Percentiles rank a stretch among this genome's conserved stretches.
phyloP scores from a whole-genome alignment of 164 flowering plant species.

The Tetrastigma voinierianum region DNA sequence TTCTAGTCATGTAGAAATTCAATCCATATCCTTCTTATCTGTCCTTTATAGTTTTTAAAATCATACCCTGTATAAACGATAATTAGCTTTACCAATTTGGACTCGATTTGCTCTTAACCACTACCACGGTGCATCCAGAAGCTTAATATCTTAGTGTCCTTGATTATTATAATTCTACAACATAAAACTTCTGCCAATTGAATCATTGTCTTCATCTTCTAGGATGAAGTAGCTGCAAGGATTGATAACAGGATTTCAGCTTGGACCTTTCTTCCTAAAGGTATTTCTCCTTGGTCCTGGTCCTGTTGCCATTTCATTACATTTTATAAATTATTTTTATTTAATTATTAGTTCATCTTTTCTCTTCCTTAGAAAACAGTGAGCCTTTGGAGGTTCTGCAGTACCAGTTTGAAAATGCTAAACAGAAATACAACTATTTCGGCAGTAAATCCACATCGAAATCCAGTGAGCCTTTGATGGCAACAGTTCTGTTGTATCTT shows the following conservation, averaged over 20 bases:
- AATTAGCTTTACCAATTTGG: no score
- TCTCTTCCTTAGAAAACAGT: constrained; percentile 49
- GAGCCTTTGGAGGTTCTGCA: constrained; percentile 46
- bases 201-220: constrained; percentile 7
- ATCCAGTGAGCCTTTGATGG: constrained; percentile 44
- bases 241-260: constrained; percentile 79
- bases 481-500: constrained; percentile 70
- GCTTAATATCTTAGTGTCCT: neutral
- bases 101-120: neutral
- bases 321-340: neutral
- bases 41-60: no score
- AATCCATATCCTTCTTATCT: no score
- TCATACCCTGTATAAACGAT: no score
- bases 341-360: neutral
- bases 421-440: constrained; percentile 35
- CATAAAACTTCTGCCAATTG: neutral
- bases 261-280: constrained; percentile 88
- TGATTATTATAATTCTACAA: neutral
- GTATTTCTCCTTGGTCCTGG: constrained; percentile 28
- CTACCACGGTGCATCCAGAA: neutral
- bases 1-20: no score
- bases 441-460: constrained; percentile 29
- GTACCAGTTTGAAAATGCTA: constrained; percentile 40
- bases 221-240: constrained; percentile 60
- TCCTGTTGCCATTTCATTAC: neutral